Conservation (phyloP, 148 eudicot species). For the Simmondsia chinensis region DNA sequence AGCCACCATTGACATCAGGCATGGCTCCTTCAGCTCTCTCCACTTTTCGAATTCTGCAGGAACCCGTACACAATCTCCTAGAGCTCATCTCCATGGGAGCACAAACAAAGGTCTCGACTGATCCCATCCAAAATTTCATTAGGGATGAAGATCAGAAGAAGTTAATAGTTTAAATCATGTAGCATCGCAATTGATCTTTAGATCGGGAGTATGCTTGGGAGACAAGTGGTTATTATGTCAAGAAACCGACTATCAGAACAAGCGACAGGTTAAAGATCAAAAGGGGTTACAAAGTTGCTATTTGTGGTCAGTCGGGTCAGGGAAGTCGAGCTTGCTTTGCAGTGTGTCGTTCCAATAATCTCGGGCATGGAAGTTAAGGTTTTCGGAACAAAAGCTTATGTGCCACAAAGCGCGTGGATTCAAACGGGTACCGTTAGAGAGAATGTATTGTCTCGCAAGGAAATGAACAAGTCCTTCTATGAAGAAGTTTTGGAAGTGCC, state of each 20-base stretch:
- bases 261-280: conserved; percentile 32
- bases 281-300: conserved; percentile 71
- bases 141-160: conserved; percentile 40
- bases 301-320: conserved; percentile 89
- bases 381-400: conserved; percentile 72
- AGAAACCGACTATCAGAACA: conserved; percentile 42
- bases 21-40: conserved; percentile 88
- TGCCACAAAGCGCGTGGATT: conserved; percentile 87
- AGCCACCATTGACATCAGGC: conserved; percentile 67
- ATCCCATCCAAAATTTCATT: conserved; percentile 50
- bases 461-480: conserved; percentile 45
- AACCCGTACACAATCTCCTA: conserved; percentile 79
- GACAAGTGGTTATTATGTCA: conserved; percentile 14
- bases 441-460: conserved; percentile 71
- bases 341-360: conserved; percentile 71
- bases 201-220: conserved; percentile 80
- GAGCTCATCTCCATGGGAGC: conserved; percentile 77
- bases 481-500: conserved; percentile 67
- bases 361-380: conserved; percentile 52
- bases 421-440: conserved; percentile 89
- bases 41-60: conserved; percentile 83
- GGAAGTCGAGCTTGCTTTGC: conserved; percentile 74
- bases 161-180: conserved; percentile 12
- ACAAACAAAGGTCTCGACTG: conserved; percentile 75
- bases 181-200: conserved; percentile 46